Evolutionary conservation across 768 basidiomycete species (phyloP).

Genomic region (Kwoniella botswanensis): DNA sequence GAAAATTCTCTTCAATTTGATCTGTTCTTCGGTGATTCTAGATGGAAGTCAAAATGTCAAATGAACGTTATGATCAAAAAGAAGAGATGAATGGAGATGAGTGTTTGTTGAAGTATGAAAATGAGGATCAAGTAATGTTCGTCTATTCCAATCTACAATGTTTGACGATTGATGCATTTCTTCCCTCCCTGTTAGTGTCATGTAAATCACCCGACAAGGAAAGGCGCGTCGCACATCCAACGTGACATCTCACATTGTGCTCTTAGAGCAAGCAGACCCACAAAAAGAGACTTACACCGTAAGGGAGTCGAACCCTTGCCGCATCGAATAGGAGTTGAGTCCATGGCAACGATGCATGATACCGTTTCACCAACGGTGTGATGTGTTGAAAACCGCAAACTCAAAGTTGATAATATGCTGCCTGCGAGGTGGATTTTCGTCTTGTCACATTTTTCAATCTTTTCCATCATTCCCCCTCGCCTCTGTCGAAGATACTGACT

Average conservation of each 20-base stretch:
- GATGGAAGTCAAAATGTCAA: not conserved
- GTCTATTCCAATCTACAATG: not conserved
- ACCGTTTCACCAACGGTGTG: constrained; percentile 34
- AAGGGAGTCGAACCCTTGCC: constrained; percentile 34
- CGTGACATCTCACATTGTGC: constrained; percentile 16
- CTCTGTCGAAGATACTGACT: too few relatives aligned
- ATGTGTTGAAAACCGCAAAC: not conserved
- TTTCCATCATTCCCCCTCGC: too few relatives aligned
- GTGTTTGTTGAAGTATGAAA: not conserved
- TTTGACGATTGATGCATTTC: constrained; percentile 1
- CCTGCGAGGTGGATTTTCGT: too few relatives aligned
- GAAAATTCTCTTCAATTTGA: not conserved
- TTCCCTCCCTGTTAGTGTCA: not conserved
- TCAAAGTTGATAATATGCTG: too few relatives aligned
- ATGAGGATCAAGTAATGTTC: not conserved
- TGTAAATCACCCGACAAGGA: constrained; percentile 24
- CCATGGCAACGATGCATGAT: constrained; percentile 31
- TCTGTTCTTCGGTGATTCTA: too few relatives aligned
- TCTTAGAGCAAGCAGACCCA: not conserved
- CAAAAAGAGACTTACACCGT: constrained; percentile 28
- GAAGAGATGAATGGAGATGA: not conserved
- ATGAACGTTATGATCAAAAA: not conserved
- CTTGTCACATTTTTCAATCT: too few relatives aligned
- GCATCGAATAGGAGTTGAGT: constrained; percentile 17
- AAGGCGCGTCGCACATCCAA: constrained; percentile 25